Evolutionary conservation across 192 early-diverging fungal genomes (phyloP).

Genomic region (Allomyces arbusculus): DNA sequence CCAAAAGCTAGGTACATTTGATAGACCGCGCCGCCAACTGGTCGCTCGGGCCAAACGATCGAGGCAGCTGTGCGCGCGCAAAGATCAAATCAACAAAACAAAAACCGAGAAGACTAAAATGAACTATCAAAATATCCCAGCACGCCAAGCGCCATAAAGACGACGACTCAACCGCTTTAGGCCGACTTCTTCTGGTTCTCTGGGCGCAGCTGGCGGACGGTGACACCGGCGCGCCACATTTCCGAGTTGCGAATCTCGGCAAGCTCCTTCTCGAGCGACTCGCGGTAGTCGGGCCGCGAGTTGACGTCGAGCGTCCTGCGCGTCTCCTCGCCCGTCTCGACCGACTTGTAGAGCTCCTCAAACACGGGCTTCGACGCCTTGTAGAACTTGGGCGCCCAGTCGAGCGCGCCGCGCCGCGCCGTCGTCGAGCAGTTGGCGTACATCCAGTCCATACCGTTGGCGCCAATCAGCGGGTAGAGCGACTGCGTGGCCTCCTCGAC

Average conservation of each 20-base stretch:
- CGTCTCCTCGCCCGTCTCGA: constrained; percentile 73
- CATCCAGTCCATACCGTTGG: constrained; percentile 97
- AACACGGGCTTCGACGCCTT: constrained; percentile 84
- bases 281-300: constrained; percentile 76
- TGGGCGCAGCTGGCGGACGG: constrained; percentile 69
- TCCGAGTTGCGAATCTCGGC: constrained; percentile 69
- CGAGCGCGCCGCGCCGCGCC: constrained; percentile 84
- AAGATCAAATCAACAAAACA: too few relatives aligned
- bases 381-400: constrained; percentile 92
- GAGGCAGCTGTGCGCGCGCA: too few relatives aligned
- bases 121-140: too few relatives aligned
- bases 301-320: constrained; percentile 67
- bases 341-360: constrained; percentile 68
- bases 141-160: too few relatives aligned
- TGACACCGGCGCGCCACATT: constrained; percentile 81
- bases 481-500: constrained; percentile 98
- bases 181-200: constrained; percentile 42
- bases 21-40: too few relatives aligned
- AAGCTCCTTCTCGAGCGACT: constrained; percentile 78
- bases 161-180: too few relatives aligned
- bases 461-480: constrained; percentile 83
- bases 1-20: too few relatives aligned
- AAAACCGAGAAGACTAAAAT: too few relatives aligned
- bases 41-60: too few relatives aligned
- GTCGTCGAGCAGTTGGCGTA: constrained; percentile 94